A percentile compares a stretch with the other conserved stretches of the same genome.
phyloP scores from a whole-genome alignment of 2,329 filamentous ascomycete species.

The Pseudogymnoascus sp. region DNA sequence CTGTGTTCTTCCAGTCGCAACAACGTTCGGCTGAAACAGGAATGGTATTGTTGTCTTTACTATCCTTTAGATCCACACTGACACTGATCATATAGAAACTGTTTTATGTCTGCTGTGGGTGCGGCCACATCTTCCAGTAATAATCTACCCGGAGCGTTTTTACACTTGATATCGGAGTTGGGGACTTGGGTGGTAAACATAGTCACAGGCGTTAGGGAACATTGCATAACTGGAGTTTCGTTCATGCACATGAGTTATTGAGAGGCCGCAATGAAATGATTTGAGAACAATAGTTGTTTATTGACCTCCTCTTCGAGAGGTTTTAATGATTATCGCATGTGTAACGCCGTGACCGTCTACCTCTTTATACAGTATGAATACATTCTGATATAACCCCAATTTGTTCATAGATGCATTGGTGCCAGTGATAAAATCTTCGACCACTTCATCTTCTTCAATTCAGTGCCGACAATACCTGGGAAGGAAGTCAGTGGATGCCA shows the following conservation, averaged over 20 bases:
- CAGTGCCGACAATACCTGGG: constrained; percentile 75
- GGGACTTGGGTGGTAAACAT: not conserved
- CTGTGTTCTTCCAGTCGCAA: constrained; percentile 98
- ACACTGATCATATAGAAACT: constrained; percentile 56
- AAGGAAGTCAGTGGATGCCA: constrained; percentile 14
- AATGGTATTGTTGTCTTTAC: constrained; percentile 65
- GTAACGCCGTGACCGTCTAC: constrained; percentile 3
- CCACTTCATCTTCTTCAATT: constrained; percentile 90
- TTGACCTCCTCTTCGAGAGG: not conserved
- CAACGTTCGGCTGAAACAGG: constrained; percentile 94
- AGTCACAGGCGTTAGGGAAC: not conserved
- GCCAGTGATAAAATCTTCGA: constrained; percentile 97
- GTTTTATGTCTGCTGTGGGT: constrained; percentile 89
- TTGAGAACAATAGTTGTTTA: constrained; percentile 5
- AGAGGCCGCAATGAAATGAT: not conserved
- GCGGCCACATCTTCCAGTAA: constrained; percentile 75
- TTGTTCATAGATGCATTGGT: constrained; percentile 61
- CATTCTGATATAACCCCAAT: constrained; percentile 13
- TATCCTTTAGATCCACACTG: not conserved
- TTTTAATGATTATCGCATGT: constrained; percentile 6
- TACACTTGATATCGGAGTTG: constrained; percentile 1
- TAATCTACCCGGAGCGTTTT: not conserved
- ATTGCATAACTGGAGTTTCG: constrained; percentile 2
- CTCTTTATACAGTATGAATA: constrained; percentile 7
- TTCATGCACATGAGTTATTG: constrained; percentile 1